Conservation (phyloP, 306 rosid species). For the Prunus padus region DNA sequence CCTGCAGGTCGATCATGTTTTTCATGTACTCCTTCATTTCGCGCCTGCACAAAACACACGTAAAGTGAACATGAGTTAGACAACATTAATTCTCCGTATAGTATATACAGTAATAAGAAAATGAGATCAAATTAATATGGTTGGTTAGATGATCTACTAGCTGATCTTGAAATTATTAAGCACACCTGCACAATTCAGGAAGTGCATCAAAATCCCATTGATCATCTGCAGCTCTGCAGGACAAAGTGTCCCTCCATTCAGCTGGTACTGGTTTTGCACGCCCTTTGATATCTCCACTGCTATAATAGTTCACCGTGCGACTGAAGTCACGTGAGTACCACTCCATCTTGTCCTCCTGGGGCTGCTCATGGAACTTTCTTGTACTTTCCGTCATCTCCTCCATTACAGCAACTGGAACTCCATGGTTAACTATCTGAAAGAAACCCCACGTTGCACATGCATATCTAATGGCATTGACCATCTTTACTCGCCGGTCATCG, state of each 20-base stretch:
- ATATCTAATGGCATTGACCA: constrained; percentile 27
- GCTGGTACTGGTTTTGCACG: constrained; percentile 17
- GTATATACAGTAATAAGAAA: not conserved
- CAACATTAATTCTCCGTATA: not conserved
- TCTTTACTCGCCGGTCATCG: constrained; percentile 14
- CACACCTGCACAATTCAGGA: constrained; percentile 17
- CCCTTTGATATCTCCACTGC: constrained; percentile 41
- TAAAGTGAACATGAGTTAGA: not conserved
- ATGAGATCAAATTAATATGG: not conserved
- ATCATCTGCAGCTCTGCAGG: not conserved
- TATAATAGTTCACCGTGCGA: constrained; percentile 28
- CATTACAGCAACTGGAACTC: constrained; percentile 30
- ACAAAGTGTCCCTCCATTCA: constrained; percentile 21
- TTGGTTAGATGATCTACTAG: not conserved
- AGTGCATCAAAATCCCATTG: not conserved
- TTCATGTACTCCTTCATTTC: not conserved
- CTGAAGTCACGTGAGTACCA: constrained; percentile 34
- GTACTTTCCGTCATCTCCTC: constrained; percentile 30
- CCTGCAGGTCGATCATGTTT: not conserved
- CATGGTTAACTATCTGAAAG: constrained; percentile 61
- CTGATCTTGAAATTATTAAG: not conserved
- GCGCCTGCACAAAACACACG: not conserved
- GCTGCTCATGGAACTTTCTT: constrained; percentile 45
- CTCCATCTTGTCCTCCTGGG: constrained; percentile 33
- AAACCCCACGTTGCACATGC: constrained; percentile 54